phyloP scores from a whole-genome alignment of 768 basidiomycete species.

The Postia placenta region DNA sequence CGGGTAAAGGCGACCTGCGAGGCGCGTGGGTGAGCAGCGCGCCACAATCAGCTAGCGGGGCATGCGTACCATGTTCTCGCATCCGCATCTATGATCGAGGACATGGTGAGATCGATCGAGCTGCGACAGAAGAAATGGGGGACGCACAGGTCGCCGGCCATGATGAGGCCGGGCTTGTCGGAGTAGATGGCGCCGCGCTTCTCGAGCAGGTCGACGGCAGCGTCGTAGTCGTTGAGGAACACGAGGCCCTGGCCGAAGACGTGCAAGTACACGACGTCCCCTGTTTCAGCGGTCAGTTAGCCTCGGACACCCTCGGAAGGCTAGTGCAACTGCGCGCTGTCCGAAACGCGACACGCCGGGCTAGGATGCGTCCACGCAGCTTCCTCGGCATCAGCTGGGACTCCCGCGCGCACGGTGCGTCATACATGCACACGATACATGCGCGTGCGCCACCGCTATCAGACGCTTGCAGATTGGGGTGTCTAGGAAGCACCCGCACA shows the following conservation, averaged over 20 bases:
- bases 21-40: no score
- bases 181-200: conserved; percentile 68
- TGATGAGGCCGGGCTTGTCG: conserved; percentile 64
- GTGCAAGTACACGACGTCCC: conserved; percentile 60
- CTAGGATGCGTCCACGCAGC: no score
- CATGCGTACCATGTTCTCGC: conserved; percentile 54
- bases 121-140: not conserved
- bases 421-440: no score
- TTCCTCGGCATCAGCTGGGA: no score
- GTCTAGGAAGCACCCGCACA: no score
- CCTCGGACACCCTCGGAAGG: no score
- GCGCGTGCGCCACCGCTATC: no score
- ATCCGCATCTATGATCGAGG: conserved; percentile 39
- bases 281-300: no score
- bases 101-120: not conserved
- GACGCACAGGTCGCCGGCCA: conserved; percentile 66
- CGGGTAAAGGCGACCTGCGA: conserved; percentile 55
- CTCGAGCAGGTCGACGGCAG: conserved; percentile 59
- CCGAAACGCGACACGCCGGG: no score
- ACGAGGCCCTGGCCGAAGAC: conserved; percentile 62
- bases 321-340: no score
- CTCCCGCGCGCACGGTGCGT: no score
- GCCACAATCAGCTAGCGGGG: not conserved
- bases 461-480: no score
- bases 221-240: conserved; percentile 58